Conservation (phyloP, 495 filamentous ascomycete species). For the Daldinia bambusicola region DNA sequence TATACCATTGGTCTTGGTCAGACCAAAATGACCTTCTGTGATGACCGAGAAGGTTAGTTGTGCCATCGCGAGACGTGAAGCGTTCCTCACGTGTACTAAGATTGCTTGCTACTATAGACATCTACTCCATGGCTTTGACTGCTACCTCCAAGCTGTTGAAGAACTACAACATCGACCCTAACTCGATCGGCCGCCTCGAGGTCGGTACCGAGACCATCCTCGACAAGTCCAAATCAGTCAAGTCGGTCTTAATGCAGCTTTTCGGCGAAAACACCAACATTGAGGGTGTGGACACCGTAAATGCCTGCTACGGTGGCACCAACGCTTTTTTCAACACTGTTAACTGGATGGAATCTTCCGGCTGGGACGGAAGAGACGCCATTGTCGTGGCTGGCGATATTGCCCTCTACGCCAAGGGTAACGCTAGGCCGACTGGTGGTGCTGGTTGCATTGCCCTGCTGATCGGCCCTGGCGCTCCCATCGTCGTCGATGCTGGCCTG, state of each 20-base stretch:
- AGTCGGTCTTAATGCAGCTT: slow-evolving; percentile 98
- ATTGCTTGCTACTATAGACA: slow-evolving; percentile 67
- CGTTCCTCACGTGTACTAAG: slow-evolving; percentile 15
- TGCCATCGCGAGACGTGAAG: slow-evolving; percentile 37
- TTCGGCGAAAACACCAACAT: slow-evolving; percentile 90
- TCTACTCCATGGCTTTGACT: slow-evolving; percentile 96
- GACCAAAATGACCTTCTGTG: slow-evolving; percentile 99
- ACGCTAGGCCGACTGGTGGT: slow-evolving; percentile 93
- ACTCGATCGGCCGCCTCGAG: slow-evolving; percentile 91
- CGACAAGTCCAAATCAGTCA: slow-evolving; percentile 99
- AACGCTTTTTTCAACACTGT: slow-evolving; percentile 97
- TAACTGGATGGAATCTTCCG: slow-evolving; percentile 98
- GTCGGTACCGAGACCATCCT: slow-evolving; percentile 98
- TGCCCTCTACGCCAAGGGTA: slow-evolving; percentile 96
- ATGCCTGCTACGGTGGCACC: slow-evolving; percentile 98
- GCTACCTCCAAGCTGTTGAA: slow-evolving; percentile 85
- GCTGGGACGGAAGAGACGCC: slow-evolving; percentile 94
- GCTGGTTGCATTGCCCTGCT: slow-evolving; percentile 95
- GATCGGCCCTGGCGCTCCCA: slow-evolving; percentile 89
- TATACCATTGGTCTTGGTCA: slow-evolving; percentile 99
- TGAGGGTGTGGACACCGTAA: slow-evolving; percentile 95
- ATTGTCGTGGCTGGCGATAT: slow-evolving; percentile 97
- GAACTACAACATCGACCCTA: slow-evolving; percentile 94
- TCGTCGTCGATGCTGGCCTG: slow-evolving; percentile 91
- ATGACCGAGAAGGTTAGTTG: slow-evolving; percentile 91